Percentiles rank a stretch among this genome's conserved stretches.
Conservation (phyloP, 2,329 filamentous ascomycete species). For the Colletotrichum sp. region DNA sequence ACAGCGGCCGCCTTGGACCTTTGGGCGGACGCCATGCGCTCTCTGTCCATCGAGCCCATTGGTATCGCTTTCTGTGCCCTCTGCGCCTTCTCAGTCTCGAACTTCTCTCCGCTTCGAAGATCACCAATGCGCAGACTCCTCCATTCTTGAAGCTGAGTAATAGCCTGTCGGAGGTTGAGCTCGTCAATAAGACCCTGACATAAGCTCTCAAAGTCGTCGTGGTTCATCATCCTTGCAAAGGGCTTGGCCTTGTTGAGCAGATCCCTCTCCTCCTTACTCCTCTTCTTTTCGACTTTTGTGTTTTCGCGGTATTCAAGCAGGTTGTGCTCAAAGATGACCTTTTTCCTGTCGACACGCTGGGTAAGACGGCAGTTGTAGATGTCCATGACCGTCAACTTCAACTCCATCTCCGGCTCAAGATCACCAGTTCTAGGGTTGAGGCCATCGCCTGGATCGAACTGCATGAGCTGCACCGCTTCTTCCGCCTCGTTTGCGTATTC, state of each 20-base stretch:
- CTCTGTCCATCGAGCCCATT: constrained; percentile 84
- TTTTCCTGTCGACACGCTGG: constrained; percentile 90
- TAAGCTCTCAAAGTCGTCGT: constrained; percentile 85
- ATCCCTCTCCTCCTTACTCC: constrained; percentile 93
- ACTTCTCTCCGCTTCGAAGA: constrained; percentile 86
- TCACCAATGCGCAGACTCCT: constrained; percentile 83
- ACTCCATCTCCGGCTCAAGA: constrained; percentile 92
- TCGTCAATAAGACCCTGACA: constrained; percentile 88
- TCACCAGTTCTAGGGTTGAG: constrained; percentile 84
- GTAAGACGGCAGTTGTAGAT: constrained; percentile 95
- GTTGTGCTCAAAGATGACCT: constrained; percentile 94
- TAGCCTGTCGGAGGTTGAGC: constrained; percentile 88
- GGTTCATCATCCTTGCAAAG: constrained; percentile 96
- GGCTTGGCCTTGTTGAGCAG: constrained; percentile 93
- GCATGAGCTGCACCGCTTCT: constrained; percentile 97
- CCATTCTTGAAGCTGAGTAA: constrained; percentile 93
- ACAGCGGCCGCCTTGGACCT: constrained; percentile 67
- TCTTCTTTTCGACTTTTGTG: constrained; percentile 86
- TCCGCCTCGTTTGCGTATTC: constrained; percentile 98
- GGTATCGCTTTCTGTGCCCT: constrained; percentile 74
- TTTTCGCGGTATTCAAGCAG: constrained; percentile 95
- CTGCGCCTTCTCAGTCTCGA: constrained; percentile 84
- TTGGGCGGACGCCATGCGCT: constrained; percentile 73
- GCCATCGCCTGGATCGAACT: constrained; percentile 95
- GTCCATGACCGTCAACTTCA: constrained; percentile 98